phyloP scores from a whole-genome alignment of 129 eudicot species.

The Flaveria ramosissima region DNA sequence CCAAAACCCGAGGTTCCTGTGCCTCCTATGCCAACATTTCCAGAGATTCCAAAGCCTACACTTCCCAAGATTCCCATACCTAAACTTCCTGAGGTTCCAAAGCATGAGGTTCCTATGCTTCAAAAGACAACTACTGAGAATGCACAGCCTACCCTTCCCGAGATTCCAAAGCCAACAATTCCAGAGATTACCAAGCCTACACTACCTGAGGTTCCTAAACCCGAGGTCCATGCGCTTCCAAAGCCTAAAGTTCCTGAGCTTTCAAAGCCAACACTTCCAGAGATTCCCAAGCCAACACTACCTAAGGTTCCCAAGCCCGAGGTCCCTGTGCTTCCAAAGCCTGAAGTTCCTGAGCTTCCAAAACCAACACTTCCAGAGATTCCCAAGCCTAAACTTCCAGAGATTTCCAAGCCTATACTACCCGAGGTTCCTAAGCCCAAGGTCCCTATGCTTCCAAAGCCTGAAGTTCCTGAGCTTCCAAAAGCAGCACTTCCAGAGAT shows the following conservation, averaged over 20 bases:
- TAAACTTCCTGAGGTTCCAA: background rate
- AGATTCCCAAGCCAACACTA: conserved; percentile 17
- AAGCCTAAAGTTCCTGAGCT: background rate
- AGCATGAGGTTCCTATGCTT: background rate
- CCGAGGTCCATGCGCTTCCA: background rate
- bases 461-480: conserved; percentile 21
- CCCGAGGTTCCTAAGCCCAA: conserved; percentile 16
- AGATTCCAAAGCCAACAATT: background rate
- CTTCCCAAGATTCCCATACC: conserved; percentile 19
- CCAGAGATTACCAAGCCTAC: background rate
- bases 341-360: conserved; percentile 21
- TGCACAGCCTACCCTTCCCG: background rate
- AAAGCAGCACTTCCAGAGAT: conserved; percentile 21
- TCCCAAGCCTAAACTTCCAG: conserved; percentile 20
- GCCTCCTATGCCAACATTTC: conserved; percentile 8
- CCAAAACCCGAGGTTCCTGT: background rate
- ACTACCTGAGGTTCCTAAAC: conserved; percentile 17
- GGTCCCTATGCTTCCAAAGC: conserved; percentile 33
- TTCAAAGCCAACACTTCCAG: background rate
- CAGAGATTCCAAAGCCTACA: background rate
- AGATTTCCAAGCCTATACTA: conserved; percentile 16
- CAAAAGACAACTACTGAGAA: background rate
- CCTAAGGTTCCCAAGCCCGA: conserved; percentile 16
- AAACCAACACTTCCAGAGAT: conserved; percentile 21
- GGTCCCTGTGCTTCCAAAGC: conserved; percentile 33